Evolutionary conservation across 192 early-diverging fungal species (phyloP).

Genomic region (Backusella parvicylindrica): DNA sequence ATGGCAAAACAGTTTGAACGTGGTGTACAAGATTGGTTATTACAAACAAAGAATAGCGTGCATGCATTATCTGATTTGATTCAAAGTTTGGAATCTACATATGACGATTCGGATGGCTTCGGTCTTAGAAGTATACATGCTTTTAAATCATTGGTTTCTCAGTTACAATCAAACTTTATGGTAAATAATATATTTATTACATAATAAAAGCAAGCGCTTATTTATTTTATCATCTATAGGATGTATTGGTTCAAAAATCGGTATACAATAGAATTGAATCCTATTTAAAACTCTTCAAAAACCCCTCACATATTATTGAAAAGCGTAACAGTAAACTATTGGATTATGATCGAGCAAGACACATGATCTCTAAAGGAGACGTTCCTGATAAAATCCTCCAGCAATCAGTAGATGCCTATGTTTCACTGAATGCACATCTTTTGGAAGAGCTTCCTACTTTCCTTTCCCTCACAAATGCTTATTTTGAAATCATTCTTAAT

Average conservation of each 20-base stretch:
- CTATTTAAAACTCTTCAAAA: constrained; percentile 52
- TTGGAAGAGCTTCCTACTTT: constrained; percentile 71
- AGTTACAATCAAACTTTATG: not conserved
- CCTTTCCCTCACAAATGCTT: constrained; percentile 50
- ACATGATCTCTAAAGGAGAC: constrained; percentile 58
- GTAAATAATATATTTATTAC: not conserved
- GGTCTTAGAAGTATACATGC: constrained; percentile 26
- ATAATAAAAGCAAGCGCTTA: too few species aligned
- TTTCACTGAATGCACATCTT: constrained; percentile 67
- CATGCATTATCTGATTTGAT: constrained; percentile 53
- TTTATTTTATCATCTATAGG: constrained; percentile 3
- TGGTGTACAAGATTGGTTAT: constrained; percentile 45
- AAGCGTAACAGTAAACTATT: constrained; percentile 70
- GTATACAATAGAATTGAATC: constrained; percentile 47
- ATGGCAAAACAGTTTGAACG: constrained; percentile 44
- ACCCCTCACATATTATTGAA: constrained; percentile 65
- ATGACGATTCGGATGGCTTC: constrained; percentile 36
- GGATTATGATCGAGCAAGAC: constrained; percentile 64
- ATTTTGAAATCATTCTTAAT: constrained; percentile 57
- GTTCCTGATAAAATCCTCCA: constrained; percentile 60
- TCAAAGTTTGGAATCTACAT: constrained; percentile 52
- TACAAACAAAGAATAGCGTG: constrained; percentile 50
- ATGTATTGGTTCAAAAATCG: constrained; percentile 7
- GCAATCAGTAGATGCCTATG: constrained; percentile 64
- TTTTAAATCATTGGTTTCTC: constrained; percentile 37